These are phyloP conservation scores for Talaromyces thailandensis DNA, from an alignment of 495 filamentous ascomycete genomes.

Conservation along the genomic window DNA sequence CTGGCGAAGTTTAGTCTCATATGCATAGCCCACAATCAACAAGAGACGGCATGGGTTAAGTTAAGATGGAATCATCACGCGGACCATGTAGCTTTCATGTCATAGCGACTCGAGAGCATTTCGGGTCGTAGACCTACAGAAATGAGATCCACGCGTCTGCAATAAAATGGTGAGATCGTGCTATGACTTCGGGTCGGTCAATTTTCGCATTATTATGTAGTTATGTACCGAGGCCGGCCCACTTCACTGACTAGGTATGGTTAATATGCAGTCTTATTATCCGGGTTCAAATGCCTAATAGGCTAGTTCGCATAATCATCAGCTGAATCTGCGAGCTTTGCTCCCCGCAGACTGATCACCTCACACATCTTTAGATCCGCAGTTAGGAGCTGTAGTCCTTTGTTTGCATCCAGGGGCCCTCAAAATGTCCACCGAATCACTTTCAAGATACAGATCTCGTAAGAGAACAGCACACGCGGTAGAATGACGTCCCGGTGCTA, in stretches of 20 bases:
- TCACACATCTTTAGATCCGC: neutral
- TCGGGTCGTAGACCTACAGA: too few relatives aligned
- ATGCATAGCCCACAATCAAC: too few relatives aligned
- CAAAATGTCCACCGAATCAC: neutral
- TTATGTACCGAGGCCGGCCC: neutral
- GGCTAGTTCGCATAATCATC: neutral
- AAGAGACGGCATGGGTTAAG: too few relatives aligned
- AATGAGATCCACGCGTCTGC: too few relatives aligned
- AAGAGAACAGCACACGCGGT: constrained; percentile 2
- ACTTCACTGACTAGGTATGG: neutral
- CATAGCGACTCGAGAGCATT: too few relatives aligned
- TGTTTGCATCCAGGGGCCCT: neutral
- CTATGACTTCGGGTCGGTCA: neutral
- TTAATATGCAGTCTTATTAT: neutral
- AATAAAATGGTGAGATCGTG: too few relatives aligned
- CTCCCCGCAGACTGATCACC: neutral
- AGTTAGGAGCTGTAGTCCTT: neutral
- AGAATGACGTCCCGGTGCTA: neutral
- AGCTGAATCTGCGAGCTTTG: neutral
- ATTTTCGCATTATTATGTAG: neutral
- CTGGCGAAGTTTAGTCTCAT: too few relatives aligned
- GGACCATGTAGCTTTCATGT: too few relatives aligned
- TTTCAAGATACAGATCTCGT: neutral
- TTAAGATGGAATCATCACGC: too few relatives aligned
- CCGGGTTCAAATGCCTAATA: neutral